Evolutionary conservation across 2,329 filamentous ascomycete genomes (phyloP), one percentile per base, ranked within the genome.

Genomic region (Periconia macrospinosa): DNA sequence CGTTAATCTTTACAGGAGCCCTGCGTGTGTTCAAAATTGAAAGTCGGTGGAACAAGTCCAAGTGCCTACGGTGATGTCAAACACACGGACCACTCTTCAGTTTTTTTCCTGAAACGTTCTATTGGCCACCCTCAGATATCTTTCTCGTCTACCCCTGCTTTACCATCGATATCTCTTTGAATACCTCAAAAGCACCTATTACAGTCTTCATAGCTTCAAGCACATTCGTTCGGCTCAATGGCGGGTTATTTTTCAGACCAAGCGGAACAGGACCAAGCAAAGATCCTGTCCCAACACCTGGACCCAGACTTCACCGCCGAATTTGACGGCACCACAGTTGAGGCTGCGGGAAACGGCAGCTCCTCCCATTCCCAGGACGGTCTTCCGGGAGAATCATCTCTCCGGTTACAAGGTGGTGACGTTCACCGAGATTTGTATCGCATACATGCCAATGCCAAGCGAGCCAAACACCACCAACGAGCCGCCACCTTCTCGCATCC

Each of bases 351-450:
- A 30, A 64, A 64, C 37, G 65, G 65, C 18, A 67, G 59, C 52
- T 63, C 66, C 15, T 61, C 66, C 15, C 60, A 58, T 40, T 62
- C 65, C 11, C 47, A 54, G 10, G 63, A 66, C 8, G 54, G 59
- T 19, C 8, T 41, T 15, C 53, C 42, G 20, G 71, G 74, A 43
- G 83, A 87, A 55, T 91, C 88, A 1, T 92, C 89, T 0, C 76
- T 92, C 49, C 84, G 79, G 54, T 79, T 92, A 2, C 88, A 89
- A 66, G 89, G 89, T 48, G 89, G 89, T 41, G 89, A 92, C 64
- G 87, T 92, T 19, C 89, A 92, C 68, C 86, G 89, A 33, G 87
- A 90, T 63, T 82, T 92, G 33, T 92, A 89, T 80, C 88, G 85
- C 67, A 86, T 91, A 62, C 85, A 87, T 56, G 84, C 86, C 15